These are phyloP conservation scores for Malus sylvestris DNA, from an alignment of 306 rosid genomes.

Conservation along the genomic window DNA sequence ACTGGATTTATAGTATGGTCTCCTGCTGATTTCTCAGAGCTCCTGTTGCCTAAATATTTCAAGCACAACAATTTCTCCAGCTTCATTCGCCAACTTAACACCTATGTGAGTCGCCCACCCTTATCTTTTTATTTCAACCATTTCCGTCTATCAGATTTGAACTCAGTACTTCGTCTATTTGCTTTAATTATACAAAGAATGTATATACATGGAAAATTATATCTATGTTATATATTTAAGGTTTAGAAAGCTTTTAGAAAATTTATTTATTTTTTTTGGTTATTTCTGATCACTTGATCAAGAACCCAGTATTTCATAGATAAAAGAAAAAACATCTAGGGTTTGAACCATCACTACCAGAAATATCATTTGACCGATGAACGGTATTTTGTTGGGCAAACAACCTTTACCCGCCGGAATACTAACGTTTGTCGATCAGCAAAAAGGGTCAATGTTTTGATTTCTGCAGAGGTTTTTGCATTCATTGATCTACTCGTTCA, in stretches of 20 bases:
- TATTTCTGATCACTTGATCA: not conserved
- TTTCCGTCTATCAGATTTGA: not conserved
- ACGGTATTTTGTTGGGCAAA: too few relatives aligned
- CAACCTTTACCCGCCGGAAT: too few relatives aligned
- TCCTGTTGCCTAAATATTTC: slow-evolving; percentile 66
- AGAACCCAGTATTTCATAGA: not conserved
- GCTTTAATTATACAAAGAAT: too few relatives aligned
- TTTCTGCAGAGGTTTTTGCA: too few relatives aligned
- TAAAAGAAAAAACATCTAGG: not conserved
- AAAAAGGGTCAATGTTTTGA: too few relatives aligned
- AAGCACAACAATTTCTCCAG: slow-evolving; percentile 94
- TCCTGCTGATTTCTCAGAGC: slow-evolving; percentile 72
- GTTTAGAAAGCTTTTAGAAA: not conserved
- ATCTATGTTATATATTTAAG: not conserved
- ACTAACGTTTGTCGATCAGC: too few relatives aligned
- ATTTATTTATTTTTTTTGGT: not conserved
- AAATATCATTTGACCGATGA: too few relatives aligned
- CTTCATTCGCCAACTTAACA: slow-evolving; percentile 84
- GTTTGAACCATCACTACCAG: not conserved
- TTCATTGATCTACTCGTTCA: too few relatives aligned
- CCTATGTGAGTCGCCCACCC: slow-evolving; percentile 45
- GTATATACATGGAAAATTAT: too few relatives aligned
- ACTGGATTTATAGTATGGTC: slow-evolving; percentile 74
- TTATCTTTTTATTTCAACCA: not conserved
- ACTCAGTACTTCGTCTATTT: not conserved